These are phyloP conservation scores for Candida palmyrensis DNA, from an alignment of 805 yeast species.

Conservation along the genomic window DNA sequence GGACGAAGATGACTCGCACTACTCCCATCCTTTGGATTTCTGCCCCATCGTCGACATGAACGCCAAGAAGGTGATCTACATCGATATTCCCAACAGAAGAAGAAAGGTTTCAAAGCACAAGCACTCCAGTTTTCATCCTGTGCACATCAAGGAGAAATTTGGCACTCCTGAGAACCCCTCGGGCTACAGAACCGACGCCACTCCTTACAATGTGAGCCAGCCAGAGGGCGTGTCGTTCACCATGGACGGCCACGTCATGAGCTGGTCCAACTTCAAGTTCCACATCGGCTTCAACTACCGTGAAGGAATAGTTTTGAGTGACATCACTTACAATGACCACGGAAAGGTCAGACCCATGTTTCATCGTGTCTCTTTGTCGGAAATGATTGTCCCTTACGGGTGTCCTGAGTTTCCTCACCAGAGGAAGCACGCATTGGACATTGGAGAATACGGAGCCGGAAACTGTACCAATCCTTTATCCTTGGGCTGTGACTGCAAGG, in stretches of 20 bases:
- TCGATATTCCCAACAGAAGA: slow-evolving; percentile 73
- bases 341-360: slow-evolving; percentile 69
- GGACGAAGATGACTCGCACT: slow-evolving; percentile 71
- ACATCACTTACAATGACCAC: slow-evolving; percentile 69
- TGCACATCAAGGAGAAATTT: slow-evolving; percentile 53
- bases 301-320: slow-evolving; percentile 78
- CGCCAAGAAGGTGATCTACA: slow-evolving; percentile 59
- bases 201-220: slow-evolving; percentile 68
- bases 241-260: slow-evolving; percentile 63
- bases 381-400: slow-evolving; percentile 86
- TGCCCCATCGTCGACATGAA: slow-evolving; percentile 79
- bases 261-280: slow-evolving; percentile 73
- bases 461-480: slow-evolving; percentile 75
- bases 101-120: slow-evolving; percentile 64
- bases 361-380: slow-evolving; percentile 73
- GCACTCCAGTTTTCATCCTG: slow-evolving; percentile 67
- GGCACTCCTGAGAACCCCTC: slow-evolving; percentile 44
- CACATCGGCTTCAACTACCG: slow-evolving; percentile 83
- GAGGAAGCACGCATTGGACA: slow-evolving; percentile 80
- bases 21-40: slow-evolving; percentile 74
- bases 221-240: slow-evolving; percentile 81
- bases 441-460: slow-evolving; percentile 88
- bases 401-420: slow-evolving; percentile 76
- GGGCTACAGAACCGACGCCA: slow-evolving; percentile 56
- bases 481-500: slow-evolving; percentile 82